Conservation (phyloP, 2,329 filamentous ascomycete genomes). For the Fusarium kyushuense region DNA sequence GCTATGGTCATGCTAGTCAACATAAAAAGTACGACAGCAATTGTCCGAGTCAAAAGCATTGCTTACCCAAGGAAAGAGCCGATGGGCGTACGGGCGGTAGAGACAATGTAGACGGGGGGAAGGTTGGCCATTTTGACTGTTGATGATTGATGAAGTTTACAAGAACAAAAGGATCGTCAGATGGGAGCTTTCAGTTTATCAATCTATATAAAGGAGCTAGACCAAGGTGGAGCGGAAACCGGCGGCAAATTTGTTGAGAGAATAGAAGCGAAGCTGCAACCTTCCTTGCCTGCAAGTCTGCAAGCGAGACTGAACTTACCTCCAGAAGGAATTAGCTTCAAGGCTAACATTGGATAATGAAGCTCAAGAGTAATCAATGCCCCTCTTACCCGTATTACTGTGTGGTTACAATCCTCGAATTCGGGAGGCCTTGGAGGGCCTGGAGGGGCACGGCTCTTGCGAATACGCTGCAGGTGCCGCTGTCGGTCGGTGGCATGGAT, state of each 20-base stretch:
- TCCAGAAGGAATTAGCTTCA: constrained; percentile 22
- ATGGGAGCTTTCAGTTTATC: constrained; percentile 29
- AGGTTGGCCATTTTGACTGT: constrained; percentile 76
- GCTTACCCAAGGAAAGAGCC: constrained; percentile 92
- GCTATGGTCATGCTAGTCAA: constrained; percentile 61
- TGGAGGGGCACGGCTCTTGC: constrained; percentile 46
- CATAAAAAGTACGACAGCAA: not conserved
- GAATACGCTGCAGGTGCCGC: constrained; percentile 38
- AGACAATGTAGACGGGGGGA: constrained; percentile 95
- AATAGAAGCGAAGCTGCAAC: constrained; percentile 8
- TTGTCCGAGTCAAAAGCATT: not conserved
- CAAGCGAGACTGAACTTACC: constrained; percentile 25
- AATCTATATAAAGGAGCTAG: constrained; percentile 17
- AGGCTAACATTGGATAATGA: constrained; percentile 17
- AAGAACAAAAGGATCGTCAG: constrained; percentile 17
- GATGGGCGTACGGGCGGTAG: constrained; percentile 88
- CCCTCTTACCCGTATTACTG: constrained; percentile 21
- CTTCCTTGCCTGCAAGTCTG: constrained; percentile 3
- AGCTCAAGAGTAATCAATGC: constrained; percentile 10
- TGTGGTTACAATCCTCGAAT: constrained; percentile 31
- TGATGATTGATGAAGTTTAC: constrained; percentile 24
- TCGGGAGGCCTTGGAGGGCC: constrained; percentile 25
- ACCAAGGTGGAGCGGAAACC: constrained; percentile 28
- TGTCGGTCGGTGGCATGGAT: constrained; percentile 33
- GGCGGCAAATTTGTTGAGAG: constrained; percentile 43